Evolutionary conservation across 441 rosid genomes (phyloP), one percentile per base, ranked within the genome.

Genomic region (Bocquillonia castaneifolia): DNA sequence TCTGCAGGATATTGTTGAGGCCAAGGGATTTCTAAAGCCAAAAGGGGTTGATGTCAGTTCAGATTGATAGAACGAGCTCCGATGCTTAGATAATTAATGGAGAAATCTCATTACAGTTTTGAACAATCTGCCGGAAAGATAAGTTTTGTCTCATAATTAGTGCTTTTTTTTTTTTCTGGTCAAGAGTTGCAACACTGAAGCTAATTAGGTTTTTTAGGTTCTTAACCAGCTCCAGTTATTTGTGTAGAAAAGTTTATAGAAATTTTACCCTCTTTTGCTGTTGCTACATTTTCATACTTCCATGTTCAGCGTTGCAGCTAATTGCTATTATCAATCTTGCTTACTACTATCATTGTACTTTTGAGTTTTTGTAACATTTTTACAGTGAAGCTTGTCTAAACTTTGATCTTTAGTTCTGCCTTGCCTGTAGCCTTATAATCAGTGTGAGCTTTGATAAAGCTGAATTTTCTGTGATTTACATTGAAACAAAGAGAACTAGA

Each of bases 41-140:
- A 91, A 68, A 77, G 86, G 92, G 54, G 76, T 91, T 40, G 88
- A 89, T 76, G 85, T 89, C 56, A 77, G 84, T 60, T 84, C 86
- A 0, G 81, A 77, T 31, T 82, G 78, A 79, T 18, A 20, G 25
- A 32, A 13, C 12, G n/a, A 20, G 10, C 25, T 50, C 18, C 26
- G 7, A 34, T 23, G 58, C 26, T 32, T 50, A 12, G 45, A 64
- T 32, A 32, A 26, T 52, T 6, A 29, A 54, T 54, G 34, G 59
- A 47, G n/a, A 53, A 53, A n/a, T 12, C 26, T 53, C 51, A 22
- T 9, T 17, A 52, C n/a, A 53, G 48, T 18, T 42, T 40, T 66
- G 60, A 36, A 48, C 60, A 54, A 39, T 66, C 37, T 54, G 51
- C 28, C 39, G 53, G 25, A 9, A 15, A 37, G 17, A 10, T 52